Base-by-base conservation (phyloP, 768 basidiomycete species). In the Boletus sp. region DNA sequence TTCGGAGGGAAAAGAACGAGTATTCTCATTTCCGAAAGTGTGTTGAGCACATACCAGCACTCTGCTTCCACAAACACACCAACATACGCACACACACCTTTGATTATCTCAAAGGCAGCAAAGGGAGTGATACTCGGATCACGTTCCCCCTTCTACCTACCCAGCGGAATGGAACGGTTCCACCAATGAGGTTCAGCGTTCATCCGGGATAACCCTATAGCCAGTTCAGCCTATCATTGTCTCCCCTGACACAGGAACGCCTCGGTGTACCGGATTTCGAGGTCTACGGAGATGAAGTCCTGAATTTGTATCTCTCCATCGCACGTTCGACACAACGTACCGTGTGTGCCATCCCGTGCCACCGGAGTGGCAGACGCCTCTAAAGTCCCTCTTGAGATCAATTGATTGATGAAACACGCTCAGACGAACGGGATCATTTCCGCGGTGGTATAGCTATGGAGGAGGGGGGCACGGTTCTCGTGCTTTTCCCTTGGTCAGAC, bases 201-300 rank as follows among this genome's bases (percentile, higher is more conserved):
- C 40, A 37, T 66, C 51, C 39, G 15, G 56, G 65, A 58, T 46
- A 69, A 69, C 9, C 17, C 46, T 44, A 57, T 68, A 61, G 57
- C 66, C 64, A 54, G 58, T 66, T 69, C 64, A 56, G 54, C 58
- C 54, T 29, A 39, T 46, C 42, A 21, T 46, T 5, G 11, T 4
- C 3, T 1, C 58, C 55, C 62, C 57, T 55, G 55, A 25, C 21
- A 54, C 59, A 66, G 67, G 65, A 67, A 67, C 61, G 43, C 65
- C 65, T 67, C 65, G 66, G 65, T 54, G 42, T 43, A 48, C 35
- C 67, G 65, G 67, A 57, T 48, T 50, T 58, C 67, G 65, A 55
- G 48, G 50, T 43, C 27, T 59, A 42, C 65, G 65, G 65, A 67
- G 55, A 67, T 67, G 67, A 67, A 67, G 45, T 17, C 51, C 56